These are phyloP conservation scores for Candida maltosa DNA, from an alignment of 805 yeast species.

Conservation along the genomic window DNA sequence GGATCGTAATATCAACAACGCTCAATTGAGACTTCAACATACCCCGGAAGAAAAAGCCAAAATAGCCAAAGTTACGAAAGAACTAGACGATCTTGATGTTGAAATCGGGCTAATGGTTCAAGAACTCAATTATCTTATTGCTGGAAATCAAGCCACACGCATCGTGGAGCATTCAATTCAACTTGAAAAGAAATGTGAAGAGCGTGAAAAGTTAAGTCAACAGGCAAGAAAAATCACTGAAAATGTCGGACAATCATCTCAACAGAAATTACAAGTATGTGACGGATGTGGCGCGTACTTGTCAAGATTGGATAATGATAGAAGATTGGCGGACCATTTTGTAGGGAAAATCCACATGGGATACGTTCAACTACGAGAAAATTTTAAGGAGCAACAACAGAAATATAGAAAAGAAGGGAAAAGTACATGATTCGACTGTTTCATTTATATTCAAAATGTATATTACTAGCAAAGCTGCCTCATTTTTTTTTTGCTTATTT, in stretches of 20 bases:
- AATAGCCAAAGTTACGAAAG: conserved; percentile 51
- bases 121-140: conserved; percentile 56
- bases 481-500: too few relatives aligned
- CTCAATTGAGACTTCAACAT: conserved; percentile 62
- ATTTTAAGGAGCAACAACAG: conserved; percentile 36
- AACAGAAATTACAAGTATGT: conserved; percentile 88
- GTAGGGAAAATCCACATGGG: conserved; percentile 84
- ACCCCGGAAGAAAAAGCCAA: conserved; percentile 71
- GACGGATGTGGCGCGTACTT: conserved; percentile 86
- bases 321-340: conserved; percentile 86
- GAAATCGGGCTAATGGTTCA: conserved; percentile 63
- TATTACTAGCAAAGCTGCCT: too few relatives aligned
- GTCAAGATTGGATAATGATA: conserved; percentile 80
- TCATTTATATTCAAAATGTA: too few relatives aligned
- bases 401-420: conserved; percentile 12
- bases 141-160: conserved; percentile 47
- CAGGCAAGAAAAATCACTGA: conserved; percentile 62
- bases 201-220: conserved; percentile 52
- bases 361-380: conserved; percentile 70
- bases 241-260: conserved; percentile 78
- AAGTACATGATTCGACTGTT: too few relatives aligned
- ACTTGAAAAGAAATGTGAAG: conserved; percentile 41
- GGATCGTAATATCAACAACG: conserved; percentile 59
- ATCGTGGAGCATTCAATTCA: conserved; percentile 48
- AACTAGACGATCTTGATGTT: conserved; percentile 59